Evolutionary conservation across 805 yeast genomes (phyloP).

Genomic region (Sugiyamaella lignohabitans): DNA sequence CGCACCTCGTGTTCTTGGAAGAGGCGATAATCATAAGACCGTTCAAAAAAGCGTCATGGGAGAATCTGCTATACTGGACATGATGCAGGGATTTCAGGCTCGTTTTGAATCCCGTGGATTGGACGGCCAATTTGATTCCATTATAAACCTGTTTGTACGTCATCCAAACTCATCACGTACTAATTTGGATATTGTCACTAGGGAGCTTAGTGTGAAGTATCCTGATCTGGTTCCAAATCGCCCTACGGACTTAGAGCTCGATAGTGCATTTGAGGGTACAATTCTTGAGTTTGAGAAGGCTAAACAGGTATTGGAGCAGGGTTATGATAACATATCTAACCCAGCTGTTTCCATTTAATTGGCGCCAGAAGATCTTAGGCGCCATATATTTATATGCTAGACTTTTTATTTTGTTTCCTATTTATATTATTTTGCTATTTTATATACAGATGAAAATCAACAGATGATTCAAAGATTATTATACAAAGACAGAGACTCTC

Average conservation of each 20-base stretch:
- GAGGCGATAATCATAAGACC: constrained; percentile 89
- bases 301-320: neutral
- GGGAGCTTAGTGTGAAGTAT: neutral
- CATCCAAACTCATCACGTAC: neutral
- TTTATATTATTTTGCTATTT: neutral
- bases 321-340: too few relatives aligned
- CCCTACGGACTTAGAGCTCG: neutral
- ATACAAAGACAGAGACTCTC: too few relatives aligned
- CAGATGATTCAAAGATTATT: too few relatives aligned
- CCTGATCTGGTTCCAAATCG: neutral
- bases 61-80: neutral
- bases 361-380: too few relatives aligned
- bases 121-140: neutral
- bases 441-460: too few relatives aligned
- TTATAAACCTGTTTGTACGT: neutral
- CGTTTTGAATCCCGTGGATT: neutral
- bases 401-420: neutral
- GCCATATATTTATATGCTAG: neutral
- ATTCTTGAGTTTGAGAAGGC: neutral
- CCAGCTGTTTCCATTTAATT: too few relatives aligned
- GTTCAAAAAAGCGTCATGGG: constrained; percentile 3
- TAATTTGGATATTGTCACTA: neutral
- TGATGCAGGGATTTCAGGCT: neutral
- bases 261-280: neutral
- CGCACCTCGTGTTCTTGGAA: constrained; percentile 36